Base-by-base conservation (phyloP, 495 filamentous ascomycete genomes). In the Xylaria scruposa region DNA sequence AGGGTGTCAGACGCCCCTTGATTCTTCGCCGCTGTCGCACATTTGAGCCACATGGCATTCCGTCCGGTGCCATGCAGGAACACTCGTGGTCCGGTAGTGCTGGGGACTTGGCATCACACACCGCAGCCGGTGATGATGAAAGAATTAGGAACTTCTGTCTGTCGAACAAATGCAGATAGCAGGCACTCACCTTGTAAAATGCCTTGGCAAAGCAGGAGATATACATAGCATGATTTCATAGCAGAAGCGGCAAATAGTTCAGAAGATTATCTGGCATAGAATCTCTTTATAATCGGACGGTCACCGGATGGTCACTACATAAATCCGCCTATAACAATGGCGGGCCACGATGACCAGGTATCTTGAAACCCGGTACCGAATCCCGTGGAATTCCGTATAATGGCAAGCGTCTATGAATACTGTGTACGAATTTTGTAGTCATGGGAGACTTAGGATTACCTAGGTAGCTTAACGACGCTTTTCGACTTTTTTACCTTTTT, bases 31-130 rank as follows among this genome's bases (percentile, higher is more conserved):
- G 47, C 53, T 17, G 15, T 67, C 19, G 38, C 61, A 60, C 62
- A 38, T 71, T 65, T 53, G 62, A 67, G 70, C 70, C 70, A 71
- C 70, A 71, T 71, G 70, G 70, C 62, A 65, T 62, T 63, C 51
- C 38, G 47, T 29, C 36, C 38, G 47, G 26, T 66, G 47, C 62
- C 53, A 71, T 71, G 70, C 70, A 71, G 70, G 70, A 71, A 71
- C 70, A 38, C 67, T 71, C 51, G 54, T 36, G 36, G 65, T 58
- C 47, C 38, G 66, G 44, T 53, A 65, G 66, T 70, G 29, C 15
- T 40, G 33, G 53, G 47, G 51, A 42, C 65, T 68, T 44, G 67
- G 67, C 36, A 24, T 7, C 66, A 9, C 40, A n/a, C 40, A 17
- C 66, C 53, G 38, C 66, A 46, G 53, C 53, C 59, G 49, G 9